Base-by-base conservation (phyloP, 2,329 filamentous ascomycete genomes). In the Pyricularia sp. region DNA sequence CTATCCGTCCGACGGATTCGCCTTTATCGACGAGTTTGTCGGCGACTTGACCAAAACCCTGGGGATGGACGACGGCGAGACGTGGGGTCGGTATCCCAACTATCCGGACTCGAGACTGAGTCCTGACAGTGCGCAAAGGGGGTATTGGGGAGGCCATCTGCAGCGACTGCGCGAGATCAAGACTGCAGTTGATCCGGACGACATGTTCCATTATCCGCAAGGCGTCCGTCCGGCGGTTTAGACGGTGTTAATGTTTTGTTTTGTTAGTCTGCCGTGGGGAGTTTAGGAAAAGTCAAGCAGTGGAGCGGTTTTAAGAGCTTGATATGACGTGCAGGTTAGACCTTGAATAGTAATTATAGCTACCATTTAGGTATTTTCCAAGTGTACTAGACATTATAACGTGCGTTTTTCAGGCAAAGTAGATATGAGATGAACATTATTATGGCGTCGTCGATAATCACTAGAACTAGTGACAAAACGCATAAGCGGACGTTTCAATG, bases 151-250 rank as follows among this genome's bases (percentile, higher is more conserved):
- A 0, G 20, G 42, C 1, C 77, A 78, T n/a, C 67, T 81, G 68
- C 65, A 70, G 0, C 76, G 73, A 30, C 68, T 82, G 68, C 75
- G 73, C 69, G 68, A 68, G 20, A 73, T 81, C 66, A 82, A 82
- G 75, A 73, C 73, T 11, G 68, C 36, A 4, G 71, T 78, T n/a
- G 79, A 81, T 42, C 78, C 80, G 1, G 71, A 72, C 14, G 74
- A 82, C 58, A 68, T 81, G 14, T 81, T 82, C 55, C 78, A 80
- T 71, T 79, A 80, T 42, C 79, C 80, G 3, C 80, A 82, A 71
- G 78, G 77, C 5, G 70, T 78, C 50, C 31, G 75, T 66, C 74
- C 76, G 3, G 71, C 67, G 5, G 70, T 70, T 61, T 71, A 69
- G 63, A 28, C 33, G 33, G 6, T 61, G 25, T 7, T 25, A 59